Percentiles rank a stretch among this genome's conserved stretches.
These are phyloP conservation scores for Xylaria intraflava DNA, from an alignment of 495 filamentous ascomycete genomes.

Conservation along the genomic window DNA sequence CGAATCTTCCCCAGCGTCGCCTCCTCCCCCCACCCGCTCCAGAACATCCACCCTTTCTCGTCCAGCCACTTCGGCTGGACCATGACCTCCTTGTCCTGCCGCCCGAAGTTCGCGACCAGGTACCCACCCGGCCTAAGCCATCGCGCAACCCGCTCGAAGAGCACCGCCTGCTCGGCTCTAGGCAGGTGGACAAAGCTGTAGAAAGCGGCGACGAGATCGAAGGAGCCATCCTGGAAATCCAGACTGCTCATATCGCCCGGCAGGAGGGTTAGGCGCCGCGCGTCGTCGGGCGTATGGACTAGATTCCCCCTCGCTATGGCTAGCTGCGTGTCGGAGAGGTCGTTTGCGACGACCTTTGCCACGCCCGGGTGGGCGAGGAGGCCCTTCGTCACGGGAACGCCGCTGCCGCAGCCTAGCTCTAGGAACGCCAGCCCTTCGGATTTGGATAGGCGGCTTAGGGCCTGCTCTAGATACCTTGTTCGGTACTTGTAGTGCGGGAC, in stretches of 20 bases:
- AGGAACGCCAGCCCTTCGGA: slow-evolving; percentile 16
- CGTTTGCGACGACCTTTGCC: slow-evolving; percentile 23
- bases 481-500: slow-evolving; percentile 12
- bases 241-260: slow-evolving; percentile 30
- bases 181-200: slow-evolving; percentile 36
- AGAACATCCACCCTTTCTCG: slow-evolving; percentile 32
- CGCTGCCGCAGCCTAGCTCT: slow-evolving; percentile 33
- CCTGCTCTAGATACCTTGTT: slow-evolving; percentile 17
- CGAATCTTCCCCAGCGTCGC: slow-evolving; percentile 18
- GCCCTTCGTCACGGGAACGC: slow-evolving; percentile 23
- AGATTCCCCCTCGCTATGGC: slow-evolving; percentile 15
- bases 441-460: slow-evolving; percentile 6
- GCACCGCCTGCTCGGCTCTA: slow-evolving; percentile 25
- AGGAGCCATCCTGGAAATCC: slow-evolving; percentile 14
- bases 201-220: slow-evolving; percentile 26
- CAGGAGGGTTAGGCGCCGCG: slow-evolving; percentile 12
- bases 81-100: slow-evolving; percentile 12
- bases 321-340: slow-evolving; percentile 30
- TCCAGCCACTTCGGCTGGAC: slow-evolving; percentile 25
- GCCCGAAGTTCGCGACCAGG: slow-evolving; percentile 27
- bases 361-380: slow-evolving; percentile 13
- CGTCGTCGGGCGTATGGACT: not conserved
- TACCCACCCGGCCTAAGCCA: slow-evolving; percentile 31
- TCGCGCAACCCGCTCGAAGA: slow-evolving; percentile 20
- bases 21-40: slow-evolving; percentile 30